phyloP scores from a whole-genome alignment of 2,329 filamentous ascomycete genomes.

The Trichoderma lentiforme region DNA sequence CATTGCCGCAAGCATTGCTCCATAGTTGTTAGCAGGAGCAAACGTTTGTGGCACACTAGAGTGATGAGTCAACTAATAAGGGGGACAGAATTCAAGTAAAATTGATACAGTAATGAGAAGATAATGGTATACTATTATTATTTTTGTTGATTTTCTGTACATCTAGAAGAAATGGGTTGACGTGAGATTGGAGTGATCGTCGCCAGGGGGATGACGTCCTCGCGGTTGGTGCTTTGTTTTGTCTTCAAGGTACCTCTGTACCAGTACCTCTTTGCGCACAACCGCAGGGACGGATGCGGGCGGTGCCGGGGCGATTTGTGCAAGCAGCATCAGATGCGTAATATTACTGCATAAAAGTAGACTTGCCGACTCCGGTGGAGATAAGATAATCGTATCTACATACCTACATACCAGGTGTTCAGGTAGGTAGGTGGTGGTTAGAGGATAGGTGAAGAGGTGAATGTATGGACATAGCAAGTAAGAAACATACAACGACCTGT shows the following conservation, averaged over 20 bases:
- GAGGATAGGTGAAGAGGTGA: neutral
- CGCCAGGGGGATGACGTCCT: neutral
- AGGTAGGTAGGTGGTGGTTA: neutral
- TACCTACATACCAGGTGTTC: neutral
- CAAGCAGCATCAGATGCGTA: neutral
- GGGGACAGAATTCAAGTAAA: neutral
- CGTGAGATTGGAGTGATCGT: neutral
- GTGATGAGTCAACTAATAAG: conserved; percentile 1
- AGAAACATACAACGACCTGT: neutral
- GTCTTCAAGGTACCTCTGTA: neutral
- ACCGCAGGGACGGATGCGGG: neutral
- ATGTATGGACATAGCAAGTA: no score
- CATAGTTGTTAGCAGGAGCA: neutral
- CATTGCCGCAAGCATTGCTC: neutral
- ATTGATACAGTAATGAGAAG: neutral
- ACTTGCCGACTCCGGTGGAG: neutral
- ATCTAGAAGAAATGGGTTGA: neutral
- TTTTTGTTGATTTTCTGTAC: neutral
- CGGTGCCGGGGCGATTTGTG: neutral
- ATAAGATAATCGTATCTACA: neutral
- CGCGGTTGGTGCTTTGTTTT: neutral
- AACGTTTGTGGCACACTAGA: neutral
- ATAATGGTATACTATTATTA: neutral
- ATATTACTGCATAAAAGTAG: neutral
- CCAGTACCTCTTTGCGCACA: neutral